Percentiles rank a stretch among this genome's conserved stretches.
phyloP scores from a whole-genome alignment of 495 filamentous ascomycete species.

The Baudoinia panamericana region DNA sequence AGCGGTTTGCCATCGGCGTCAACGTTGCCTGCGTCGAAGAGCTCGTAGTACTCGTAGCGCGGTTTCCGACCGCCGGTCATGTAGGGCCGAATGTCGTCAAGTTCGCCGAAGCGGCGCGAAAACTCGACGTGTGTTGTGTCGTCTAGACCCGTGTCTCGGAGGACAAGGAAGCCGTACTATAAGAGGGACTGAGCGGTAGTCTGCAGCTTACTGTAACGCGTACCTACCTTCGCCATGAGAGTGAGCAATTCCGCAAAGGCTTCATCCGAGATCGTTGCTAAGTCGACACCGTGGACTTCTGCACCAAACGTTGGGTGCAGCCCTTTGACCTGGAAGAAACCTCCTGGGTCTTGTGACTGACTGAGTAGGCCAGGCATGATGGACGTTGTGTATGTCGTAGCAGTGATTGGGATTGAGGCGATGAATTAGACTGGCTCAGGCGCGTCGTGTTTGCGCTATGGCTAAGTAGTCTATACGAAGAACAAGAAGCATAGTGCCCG shows the following conservation, averaged over 20 bases:
- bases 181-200: background rate
- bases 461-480: too few relatives aligned
- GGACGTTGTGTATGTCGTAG: too few relatives aligned
- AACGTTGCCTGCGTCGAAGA: constrained; percentile 49
- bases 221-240: constrained; percentile 41
- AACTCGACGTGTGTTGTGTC: constrained; percentile 43
- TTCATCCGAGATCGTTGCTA: constrained; percentile 33
- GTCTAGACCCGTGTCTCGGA: constrained; percentile 40
- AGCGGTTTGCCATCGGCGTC: constrained; percentile 7
- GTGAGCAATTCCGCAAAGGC: constrained; percentile 36
- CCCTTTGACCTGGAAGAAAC: constrained; percentile 28
- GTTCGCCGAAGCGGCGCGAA: constrained; percentile 40
- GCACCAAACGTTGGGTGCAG: constrained; percentile 44
- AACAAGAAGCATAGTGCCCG: too few relatives aligned
- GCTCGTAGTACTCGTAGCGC: constrained; percentile 37
- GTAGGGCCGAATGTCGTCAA: constrained; percentile 46
- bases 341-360: constrained; percentile 21
- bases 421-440: too few relatives aligned
- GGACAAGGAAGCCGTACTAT: constrained; percentile 45
- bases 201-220: too few relatives aligned
- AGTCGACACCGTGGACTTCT: constrained; percentile 41
- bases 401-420: too few relatives aligned
- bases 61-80: constrained; percentile 34
- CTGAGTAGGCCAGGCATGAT: constrained; percentile 19
- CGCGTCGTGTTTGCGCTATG: too few relatives aligned